Evolutionary conservation across 176 grass and related monocot genomes (phyloP).

Genomic region (Chrysopogon serrulatus): DNA sequence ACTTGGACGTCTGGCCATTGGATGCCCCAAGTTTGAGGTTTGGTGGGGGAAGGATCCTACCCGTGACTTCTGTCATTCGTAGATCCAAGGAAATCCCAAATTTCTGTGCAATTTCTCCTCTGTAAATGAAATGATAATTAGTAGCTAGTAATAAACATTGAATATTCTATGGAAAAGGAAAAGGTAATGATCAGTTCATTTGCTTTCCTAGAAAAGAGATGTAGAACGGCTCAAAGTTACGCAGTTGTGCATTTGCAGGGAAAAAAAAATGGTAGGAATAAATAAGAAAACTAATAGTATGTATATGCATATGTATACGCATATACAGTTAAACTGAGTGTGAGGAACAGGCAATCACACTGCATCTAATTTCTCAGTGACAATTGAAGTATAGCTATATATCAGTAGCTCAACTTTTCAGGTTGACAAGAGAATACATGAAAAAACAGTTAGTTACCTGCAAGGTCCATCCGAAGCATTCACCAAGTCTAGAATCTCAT

Average conservation of each 20-base stretch:
- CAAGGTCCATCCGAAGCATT: constrained; percentile 48
- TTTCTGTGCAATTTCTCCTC: constrained; percentile 42
- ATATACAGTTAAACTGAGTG: neutral
- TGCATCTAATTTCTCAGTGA: neutral
- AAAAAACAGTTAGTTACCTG: constrained; percentile 35
- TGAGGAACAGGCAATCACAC: neutral
- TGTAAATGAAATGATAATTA: constrained; percentile 38
- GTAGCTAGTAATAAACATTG: neutral
- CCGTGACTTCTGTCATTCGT: constrained; percentile 49
- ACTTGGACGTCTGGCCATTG: constrained; percentile 10
- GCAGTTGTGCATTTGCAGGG: neutral
- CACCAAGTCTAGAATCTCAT: constrained; percentile 32
- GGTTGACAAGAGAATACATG: neutral
- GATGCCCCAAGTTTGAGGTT: constrained; percentile 26
- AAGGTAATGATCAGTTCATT: neutral
- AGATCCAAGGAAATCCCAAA: constrained; percentile 45
- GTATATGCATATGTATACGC: neutral
- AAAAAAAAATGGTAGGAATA: constrained; percentile 17
- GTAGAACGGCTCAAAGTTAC: neutral
- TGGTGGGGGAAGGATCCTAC: constrained; percentile 45
- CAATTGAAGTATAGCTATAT: neutral
- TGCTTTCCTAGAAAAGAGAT: neutral
- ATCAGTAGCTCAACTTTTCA: neutral
- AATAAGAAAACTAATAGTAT: neutral
- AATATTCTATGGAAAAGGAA: neutral